Evolutionary conservation across 345 rosid species (phyloP).

Genomic region (Murraya paniculata): DNA sequence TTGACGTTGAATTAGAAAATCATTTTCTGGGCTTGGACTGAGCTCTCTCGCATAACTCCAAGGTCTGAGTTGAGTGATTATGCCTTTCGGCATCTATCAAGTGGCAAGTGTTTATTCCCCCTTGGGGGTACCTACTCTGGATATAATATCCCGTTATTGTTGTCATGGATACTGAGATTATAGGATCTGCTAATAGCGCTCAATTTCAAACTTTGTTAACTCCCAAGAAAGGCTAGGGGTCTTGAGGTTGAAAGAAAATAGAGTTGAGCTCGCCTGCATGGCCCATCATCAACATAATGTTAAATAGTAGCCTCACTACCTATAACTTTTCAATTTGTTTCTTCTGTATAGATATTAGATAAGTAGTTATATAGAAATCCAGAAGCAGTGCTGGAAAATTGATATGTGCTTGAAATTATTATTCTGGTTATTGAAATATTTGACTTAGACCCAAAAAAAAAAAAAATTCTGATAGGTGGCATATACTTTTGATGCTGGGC

Average conservation of each 20-base stretch:
- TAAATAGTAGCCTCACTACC: neutral
- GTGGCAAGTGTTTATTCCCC: neutral
- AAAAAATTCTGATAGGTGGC: conserved; percentile 62
- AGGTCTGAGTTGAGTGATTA: neutral
- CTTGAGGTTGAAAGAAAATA: neutral
- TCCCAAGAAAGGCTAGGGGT: neutral
- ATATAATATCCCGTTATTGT: neutral
- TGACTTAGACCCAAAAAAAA: conserved; percentile 13
- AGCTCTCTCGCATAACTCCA: neutral
- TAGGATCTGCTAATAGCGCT: neutral
- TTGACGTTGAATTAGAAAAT: neutral
- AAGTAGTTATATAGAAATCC: neutral
- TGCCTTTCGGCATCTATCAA: neutral
- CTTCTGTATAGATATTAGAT: neutral
- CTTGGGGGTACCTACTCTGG: neutral
- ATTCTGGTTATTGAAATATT: neutral
- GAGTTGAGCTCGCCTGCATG: neutral
- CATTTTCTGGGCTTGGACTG: neutral
- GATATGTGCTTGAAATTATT: neutral
- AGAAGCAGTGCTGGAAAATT: neutral
- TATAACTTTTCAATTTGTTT: neutral
- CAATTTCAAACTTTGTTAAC: neutral
- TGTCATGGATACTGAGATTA: neutral
- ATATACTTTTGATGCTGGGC: conserved; percentile 96
- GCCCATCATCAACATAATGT: too few relatives aligned